phyloP scores from a whole-genome alignment of 2,329 filamentous ascomycete genomes.

The Thelonectria blattea region DNA sequence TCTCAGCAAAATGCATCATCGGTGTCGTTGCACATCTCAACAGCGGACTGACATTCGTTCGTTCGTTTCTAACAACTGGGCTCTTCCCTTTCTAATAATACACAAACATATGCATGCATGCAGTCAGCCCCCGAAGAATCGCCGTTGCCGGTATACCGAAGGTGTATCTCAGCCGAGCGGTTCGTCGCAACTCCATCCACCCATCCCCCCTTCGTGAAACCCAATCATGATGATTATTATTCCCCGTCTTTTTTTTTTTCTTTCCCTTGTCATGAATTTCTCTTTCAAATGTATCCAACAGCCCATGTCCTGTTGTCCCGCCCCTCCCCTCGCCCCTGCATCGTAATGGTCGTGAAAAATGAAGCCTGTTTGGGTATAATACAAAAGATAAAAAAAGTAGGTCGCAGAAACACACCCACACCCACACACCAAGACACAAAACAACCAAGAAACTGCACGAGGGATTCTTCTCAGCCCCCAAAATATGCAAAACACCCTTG shows the following conservation, averaged over 20 bases:
- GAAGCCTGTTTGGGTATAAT: slow-evolving; percentile 24
- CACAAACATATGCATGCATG: no score
- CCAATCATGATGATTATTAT: neutral
- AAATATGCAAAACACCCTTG: slow-evolving; percentile 5
- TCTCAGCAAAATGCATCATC: no score
- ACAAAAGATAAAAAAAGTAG: slow-evolving; percentile 8
- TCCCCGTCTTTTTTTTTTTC: neutral
- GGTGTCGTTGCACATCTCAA: no score
- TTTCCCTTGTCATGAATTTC: neutral
- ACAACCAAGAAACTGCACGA: neutral
- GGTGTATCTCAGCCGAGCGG: no score
- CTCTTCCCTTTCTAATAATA: no score
- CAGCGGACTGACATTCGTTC: no score
- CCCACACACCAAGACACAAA: neutral
- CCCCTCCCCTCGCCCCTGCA: slow-evolving; percentile 6
- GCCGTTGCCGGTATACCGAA: no score
- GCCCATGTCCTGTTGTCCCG: neutral
- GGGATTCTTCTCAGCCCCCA: neutral
- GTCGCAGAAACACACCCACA: neutral
- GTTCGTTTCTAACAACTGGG: no score
- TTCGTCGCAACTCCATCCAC: no score
- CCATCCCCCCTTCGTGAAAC: neutral
- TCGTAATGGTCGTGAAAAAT: slow-evolving; percentile 22
- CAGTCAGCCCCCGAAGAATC: no score
- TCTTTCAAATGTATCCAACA: slow-evolving; percentile 1